Base-by-base conservation (phyloP, 2,329 filamentous ascomycete species). In the Trichoderma asperellum region DNA sequence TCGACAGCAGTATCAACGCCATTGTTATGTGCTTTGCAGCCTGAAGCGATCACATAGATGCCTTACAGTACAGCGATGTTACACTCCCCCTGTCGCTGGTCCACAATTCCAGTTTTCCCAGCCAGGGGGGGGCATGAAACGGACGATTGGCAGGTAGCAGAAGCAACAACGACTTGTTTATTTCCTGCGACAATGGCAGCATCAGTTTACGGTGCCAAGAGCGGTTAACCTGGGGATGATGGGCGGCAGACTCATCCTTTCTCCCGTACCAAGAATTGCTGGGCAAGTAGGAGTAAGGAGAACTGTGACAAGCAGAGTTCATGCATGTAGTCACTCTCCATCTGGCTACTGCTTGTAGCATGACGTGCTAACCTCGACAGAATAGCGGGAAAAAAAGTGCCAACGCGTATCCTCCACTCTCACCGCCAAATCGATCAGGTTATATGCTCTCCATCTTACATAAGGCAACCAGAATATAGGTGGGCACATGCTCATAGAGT, bases 71-170 rank as follows among this genome's bases (percentile, higher is more conserved):
- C 24, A 24, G 24, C 24, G 8, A 24, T 24, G 47, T 49, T 49
- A 11, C 40, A 43, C 2, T 27, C 12, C 58, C 59, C 40, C 27
- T 32, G 24, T n/a, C 21, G 12, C 4, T 10, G 59, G n/a, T 52
- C 59, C 59, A 62, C 59, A 62, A 52, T 47, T 58, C 18, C 29
- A 29, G 24, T 16, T 12, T 12, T 32, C 24, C 18, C 11, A 43
- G 62, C 35, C 27, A 56, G 27, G 63, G 40, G 37, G 35, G 63
- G 53, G 14, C 53, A n/a, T 66, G 63, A 58, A 49, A 58, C 63
- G 37, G 47, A 24, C 47, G 63, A 49, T 53, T 32, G 27, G 27
- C 52, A n/a, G 40, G 37, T 14, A 24, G 27, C 40, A 34, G 40
- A 43, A 18, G 29, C 14, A 35, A 12, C 27, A 8, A 12, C 27